Evolutionary conservation across 2,329 filamentous ascomycete genomes (phyloP), one percentile per base, ranked within the genome.

Genomic region (Capronia epimyces): DNA sequence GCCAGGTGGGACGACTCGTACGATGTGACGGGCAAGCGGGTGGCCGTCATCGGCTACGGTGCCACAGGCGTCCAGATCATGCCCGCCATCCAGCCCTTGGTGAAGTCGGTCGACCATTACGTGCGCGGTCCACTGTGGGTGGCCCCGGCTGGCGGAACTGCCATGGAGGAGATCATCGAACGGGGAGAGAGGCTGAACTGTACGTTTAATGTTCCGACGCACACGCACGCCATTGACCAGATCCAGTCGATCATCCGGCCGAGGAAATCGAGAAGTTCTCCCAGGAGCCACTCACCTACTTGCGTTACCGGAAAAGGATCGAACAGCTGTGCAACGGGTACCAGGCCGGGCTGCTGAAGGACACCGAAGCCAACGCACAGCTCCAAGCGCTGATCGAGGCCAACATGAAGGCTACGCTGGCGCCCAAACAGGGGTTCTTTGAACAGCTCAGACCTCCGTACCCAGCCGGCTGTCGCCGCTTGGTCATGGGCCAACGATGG

Each of bases 401-500:
- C 6, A 27, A 27, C 25, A 27, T 27, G 25, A 27, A 27, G 10
- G 25, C 25, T 27, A 27, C 25, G 10, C 10, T 27, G 25, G 25
- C 25, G 25, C 25, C 25, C 3, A 68, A 67, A 43, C 66, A 67
- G 2, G 25, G 47, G 45, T 29, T 52, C 13, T 34, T 31, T 8
- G 41, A 48, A 9, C 20, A 21, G 20, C 25, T 62, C 3, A 48
- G 53, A 2, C 52, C 59, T 18, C 41, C 50, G 49, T 50, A 49
- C 51, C 8, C 41, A 2, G 32, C 46, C 1, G 39, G 39, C 8
- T 55, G 53, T 42, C 49, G 53, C 8, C 44, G 53, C 10, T 24
- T 55, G n/a, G 86, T 83, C 0, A 80, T 82, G 0, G 81, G 82
- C 0, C 81, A 81, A 0, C 82, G 82, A 0, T 86, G 86, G 58